Conservation (phyloP, 441 rosid species). For the Adansonia rubrostipa region DNA sequence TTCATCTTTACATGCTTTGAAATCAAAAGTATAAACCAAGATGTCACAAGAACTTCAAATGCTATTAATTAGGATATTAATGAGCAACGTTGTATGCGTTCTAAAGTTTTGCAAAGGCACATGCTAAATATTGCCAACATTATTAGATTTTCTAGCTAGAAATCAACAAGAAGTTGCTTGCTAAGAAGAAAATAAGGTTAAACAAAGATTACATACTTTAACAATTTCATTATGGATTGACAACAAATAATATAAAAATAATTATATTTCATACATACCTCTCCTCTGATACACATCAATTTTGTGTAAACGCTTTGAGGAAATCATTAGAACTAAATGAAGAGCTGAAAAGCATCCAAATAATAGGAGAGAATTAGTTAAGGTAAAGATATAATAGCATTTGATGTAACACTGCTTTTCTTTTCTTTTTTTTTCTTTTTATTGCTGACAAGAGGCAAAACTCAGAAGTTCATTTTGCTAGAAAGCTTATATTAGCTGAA, state of each 20-base stretch:
- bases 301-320: background rate
- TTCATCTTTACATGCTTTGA: background rate
- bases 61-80: background rate
- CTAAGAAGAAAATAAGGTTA: too few relatives aligned
- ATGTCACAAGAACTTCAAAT: background rate
- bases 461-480: background rate
- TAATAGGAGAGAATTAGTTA: conserved; percentile 4
- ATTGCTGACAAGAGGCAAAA: background rate
- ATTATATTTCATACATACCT: background rate
- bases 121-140: background rate
- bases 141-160: background rate
- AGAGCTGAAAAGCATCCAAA: conserved; percentile 15
- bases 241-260: background rate
- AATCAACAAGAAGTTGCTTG: background rate
- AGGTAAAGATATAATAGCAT: background rate
- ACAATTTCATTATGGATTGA: background rate
- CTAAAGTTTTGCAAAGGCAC: background rate
- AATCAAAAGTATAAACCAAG: background rate
- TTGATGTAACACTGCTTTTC: background rate
- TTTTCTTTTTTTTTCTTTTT: background rate
- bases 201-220: background rate
- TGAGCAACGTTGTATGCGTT: background rate
- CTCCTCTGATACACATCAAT: background rate
- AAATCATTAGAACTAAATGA: background rate
- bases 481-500: background rate